Conservation (phyloP, 768 basidiomycete genomes). For the Boletus rubropictus region DNA sequence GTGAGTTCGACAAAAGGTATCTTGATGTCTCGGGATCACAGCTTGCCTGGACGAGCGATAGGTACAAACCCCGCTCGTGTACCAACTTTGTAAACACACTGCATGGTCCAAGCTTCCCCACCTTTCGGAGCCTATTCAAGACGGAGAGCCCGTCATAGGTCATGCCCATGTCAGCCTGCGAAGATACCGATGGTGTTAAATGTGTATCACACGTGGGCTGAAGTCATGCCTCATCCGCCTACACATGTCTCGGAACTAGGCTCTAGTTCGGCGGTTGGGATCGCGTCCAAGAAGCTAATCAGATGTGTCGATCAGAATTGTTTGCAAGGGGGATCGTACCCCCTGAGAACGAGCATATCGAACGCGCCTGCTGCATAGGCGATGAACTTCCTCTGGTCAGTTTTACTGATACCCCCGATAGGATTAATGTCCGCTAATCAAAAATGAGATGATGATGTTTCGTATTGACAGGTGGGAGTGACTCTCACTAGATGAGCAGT, state of each 20-base stretch:
- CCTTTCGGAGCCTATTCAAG: conserved; percentile 88
- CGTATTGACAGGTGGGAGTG: neutral
- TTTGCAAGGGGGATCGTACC: conserved; percentile 40
- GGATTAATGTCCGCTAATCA: conserved; percentile 88
- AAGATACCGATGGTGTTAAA: conserved; percentile 1
- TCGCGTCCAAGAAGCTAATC: conserved; percentile 79
- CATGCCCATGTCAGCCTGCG: conserved; percentile 97
- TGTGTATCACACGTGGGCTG: neutral
- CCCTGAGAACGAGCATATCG: conserved; percentile 75
- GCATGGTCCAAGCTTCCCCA: conserved; percentile 97
- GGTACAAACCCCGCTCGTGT: conserved; percentile 83
- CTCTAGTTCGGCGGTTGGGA: conserved; percentile 94
- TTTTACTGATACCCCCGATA: conserved; percentile 97
- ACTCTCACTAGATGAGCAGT: conserved; percentile 76
- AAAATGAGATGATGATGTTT: neutral
- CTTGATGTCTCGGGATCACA: neutral
- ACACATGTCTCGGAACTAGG: conserved; percentile 92
- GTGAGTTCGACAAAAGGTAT: neutral
- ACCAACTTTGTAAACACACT: conserved; percentile 95
- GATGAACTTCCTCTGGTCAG: conserved; percentile 94
- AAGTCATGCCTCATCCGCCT: conserved; percentile 79
- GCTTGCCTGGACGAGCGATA: conserved; percentile 77
- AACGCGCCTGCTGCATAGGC: conserved; percentile 74
- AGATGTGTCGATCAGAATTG: neutral
- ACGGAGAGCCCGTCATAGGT: conserved; percentile 95